Evolutionary conservation across 2,329 filamentous ascomycete species (phyloP), one percentile per base, ranked within the genome.

Genomic region (Pseudogymnoascus sp.): DNA sequence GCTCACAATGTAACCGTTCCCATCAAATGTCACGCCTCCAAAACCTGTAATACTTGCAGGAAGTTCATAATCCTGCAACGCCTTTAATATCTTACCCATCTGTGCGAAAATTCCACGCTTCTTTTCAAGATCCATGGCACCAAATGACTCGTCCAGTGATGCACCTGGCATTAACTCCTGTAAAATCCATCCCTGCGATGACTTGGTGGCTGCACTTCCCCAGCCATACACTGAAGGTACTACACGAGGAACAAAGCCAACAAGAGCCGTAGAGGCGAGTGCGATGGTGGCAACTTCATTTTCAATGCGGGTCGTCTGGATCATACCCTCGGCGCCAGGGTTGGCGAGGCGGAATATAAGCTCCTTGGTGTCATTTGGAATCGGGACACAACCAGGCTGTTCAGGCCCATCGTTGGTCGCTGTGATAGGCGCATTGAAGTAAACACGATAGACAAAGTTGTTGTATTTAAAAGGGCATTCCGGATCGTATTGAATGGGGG

Each of bases 311-410:
- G 65, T 72, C 28, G 61, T 39, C 16, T 65, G 34, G 37, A 66
- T 68, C 70, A 75, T 73, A 13, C 74, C 74, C 45, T 54, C 45
- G 23, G 73, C 70, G 31, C 73, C 70, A n/a, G 73, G 67, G 62
- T 76, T 76, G 23, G 65, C 70, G 63, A 77, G 72, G 19, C 72
- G 73, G n/a, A 76, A 28, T 25, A 77, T 73, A 37, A 76, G 66
- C 10, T 72, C 64, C 45, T 62, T 71, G 39, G 69, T 68, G 43
- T 68, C 70, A 8, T 67, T 61, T 14, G 71, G 72, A 60, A 75
- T 66, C 3, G 69, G 54, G 5, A 68, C 70, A 63, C 68, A 72
- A 54, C 73, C 72, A 7, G 68, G 68, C 61, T 70, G 68, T 4
- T 11, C 10, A 37, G 28, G 13, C 10, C n/a, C 8, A 62, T 63